Percentiles rank a stretch among this genome's conserved stretches.
These are phyloP conservation scores for Solanum corneliomulleri DNA, from an alignment of 257 asterid species.

Conservation along the genomic window DNA sequence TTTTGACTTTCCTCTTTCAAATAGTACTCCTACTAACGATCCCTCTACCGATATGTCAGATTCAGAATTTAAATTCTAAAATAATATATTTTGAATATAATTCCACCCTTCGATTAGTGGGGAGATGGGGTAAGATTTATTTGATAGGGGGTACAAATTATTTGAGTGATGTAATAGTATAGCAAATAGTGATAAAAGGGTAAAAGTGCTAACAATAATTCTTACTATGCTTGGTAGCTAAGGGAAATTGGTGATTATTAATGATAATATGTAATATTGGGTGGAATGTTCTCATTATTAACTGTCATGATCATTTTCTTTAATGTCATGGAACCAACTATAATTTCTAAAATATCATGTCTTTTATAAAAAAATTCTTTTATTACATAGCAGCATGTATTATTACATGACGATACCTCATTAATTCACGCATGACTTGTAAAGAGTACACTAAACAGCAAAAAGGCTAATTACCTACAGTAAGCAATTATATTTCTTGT, in stretches of 20 bases:
- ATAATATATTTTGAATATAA: too few relatives aligned
- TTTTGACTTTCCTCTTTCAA: not conserved
- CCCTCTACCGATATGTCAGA: not conserved
- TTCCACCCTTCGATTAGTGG: too few relatives aligned
- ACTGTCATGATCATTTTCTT: not conserved
- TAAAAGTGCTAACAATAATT: not conserved
- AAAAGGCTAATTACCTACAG: not conserved
- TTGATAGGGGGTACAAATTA: not conserved
- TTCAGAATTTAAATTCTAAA: not conserved
- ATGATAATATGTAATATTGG: not conserved
- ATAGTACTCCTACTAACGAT: not conserved
- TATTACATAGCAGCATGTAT: not conserved
- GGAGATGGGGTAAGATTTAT: not conserved
- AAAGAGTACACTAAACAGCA: not conserved
- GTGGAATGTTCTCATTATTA: not conserved
- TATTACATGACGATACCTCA: not conserved
- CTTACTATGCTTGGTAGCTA: not conserved
- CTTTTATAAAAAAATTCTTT: not conserved
- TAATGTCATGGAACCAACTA: not conserved
- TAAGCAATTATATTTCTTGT: not conserved
- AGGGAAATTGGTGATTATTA: not conserved
- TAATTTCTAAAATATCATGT: not conserved
- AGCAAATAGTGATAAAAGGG: not conserved
- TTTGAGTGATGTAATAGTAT: not conserved
- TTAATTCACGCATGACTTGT: not conserved